phyloP scores from a whole-genome alignment of 2,329 filamentous ascomycete genomes.

The Cadophora malorum region DNA sequence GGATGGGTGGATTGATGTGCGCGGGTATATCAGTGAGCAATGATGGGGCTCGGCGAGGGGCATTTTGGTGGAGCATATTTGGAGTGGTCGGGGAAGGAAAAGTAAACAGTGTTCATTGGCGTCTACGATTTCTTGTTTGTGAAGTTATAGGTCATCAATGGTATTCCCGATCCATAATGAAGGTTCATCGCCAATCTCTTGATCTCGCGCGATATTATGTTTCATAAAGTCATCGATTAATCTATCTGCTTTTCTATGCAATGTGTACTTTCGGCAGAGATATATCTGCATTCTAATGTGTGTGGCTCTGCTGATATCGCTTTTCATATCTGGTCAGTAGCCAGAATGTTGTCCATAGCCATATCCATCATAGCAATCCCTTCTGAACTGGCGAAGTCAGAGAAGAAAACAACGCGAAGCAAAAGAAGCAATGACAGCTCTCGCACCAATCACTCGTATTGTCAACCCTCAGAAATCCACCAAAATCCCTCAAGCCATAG shows the following conservation, averaged over 20 bases:
- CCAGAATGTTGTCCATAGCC: too few species aligned
- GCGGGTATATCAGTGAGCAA: background rate
- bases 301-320: too few species aligned
- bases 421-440: too few species aligned
- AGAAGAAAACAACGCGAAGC: too few species aligned
- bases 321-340: too few species aligned
- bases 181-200: background rate
- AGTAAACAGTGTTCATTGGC: constrained; percentile 18
- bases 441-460: too few species aligned
- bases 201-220: too few species aligned
- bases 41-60: background rate
- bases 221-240: background rate
- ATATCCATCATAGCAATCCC: too few species aligned
- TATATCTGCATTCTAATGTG: too few species aligned
- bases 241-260: background rate
- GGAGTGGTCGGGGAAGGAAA: constrained; percentile 13
- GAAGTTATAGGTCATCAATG: constrained; percentile 12
- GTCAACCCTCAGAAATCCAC: too few species aligned
- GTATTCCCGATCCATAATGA: constrained; percentile 1
- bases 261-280: background rate
- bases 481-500: too few species aligned
- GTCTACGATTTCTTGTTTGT: constrained; percentile 17
- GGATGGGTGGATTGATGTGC: background rate
- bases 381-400: too few species aligned
- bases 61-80: constrained; percentile 7